phyloP scores from a whole-genome alignment of 345 rosid species.

The Hirschfeldia incana region DNA sequence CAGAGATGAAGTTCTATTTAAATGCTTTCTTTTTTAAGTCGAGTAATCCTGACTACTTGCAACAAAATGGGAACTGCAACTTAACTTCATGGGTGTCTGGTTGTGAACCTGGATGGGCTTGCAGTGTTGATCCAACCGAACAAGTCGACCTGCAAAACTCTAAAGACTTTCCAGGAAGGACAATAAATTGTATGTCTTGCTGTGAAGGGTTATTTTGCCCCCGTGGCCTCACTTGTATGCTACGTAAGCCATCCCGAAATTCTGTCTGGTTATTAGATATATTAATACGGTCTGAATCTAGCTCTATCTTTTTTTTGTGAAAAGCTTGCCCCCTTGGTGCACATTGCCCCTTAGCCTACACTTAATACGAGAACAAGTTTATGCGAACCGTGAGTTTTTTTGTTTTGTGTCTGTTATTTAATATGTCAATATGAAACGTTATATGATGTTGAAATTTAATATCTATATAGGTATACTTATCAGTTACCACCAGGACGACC shows the following conservation, averaged over 20 bases:
- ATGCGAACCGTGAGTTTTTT: slow-evolving; percentile 39
- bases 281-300: background rate
- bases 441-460: slow-evolving; percentile 12
- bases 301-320: background rate
- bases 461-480: slow-evolving; percentile 72
- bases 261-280: background rate
- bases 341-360: slow-evolving; percentile 34
- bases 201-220: slow-evolving; percentile 97
- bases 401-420: background rate
- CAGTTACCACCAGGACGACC: slow-evolving; percentile 69
- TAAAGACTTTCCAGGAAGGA: slow-evolving; percentile 59
- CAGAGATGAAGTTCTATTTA: slow-evolving; percentile 77
- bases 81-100: slow-evolving; percentile 81
- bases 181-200: slow-evolving; percentile 59
- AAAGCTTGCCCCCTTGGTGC: slow-evolving; percentile 44
- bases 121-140: slow-evolving; percentile 52
- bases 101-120: slow-evolving; percentile 99
- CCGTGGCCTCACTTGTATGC: slow-evolving; percentile 91
- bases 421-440: background rate
- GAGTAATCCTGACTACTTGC: slow-evolving; percentile 41
- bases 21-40: slow-evolving; percentile 50
- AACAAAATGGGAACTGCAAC: slow-evolving; percentile 76
- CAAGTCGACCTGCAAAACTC: slow-evolving; percentile 59
- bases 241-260: slow-evolving; percentile 55
- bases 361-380: slow-evolving; percentile 30